A percentile compares a stretch with the other conserved stretches of the same genome.
These are phyloP conservation scores for Neopestalotiopsis clavispora DNA, from an alignment of 2,329 filamentous ascomycete species.

Conservation along the genomic window DNA sequence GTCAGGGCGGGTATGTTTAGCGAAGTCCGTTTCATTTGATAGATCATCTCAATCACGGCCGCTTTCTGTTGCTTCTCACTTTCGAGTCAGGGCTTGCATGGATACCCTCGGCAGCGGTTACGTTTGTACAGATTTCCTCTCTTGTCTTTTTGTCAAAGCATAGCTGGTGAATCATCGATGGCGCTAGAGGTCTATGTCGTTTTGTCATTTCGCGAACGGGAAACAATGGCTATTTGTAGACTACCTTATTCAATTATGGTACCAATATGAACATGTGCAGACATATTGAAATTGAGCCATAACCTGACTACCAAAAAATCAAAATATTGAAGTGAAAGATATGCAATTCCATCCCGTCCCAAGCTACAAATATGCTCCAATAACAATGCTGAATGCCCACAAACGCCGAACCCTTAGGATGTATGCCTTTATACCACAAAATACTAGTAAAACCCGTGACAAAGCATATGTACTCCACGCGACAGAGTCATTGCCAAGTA, in stretches of 20 bases:
- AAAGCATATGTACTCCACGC: background rate
- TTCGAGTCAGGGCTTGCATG: background rate
- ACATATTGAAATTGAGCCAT: background rate
- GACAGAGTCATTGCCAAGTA: background rate
- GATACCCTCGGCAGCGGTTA: background rate
- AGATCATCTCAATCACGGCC: conserved; percentile 2
- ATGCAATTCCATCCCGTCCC: no score
- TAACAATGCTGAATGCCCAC: background rate
- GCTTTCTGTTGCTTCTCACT: background rate
- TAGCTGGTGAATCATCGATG: background rate
- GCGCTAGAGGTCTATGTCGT: background rate
- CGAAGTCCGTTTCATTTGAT: conserved; percentile 68
- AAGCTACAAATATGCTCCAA: no score
- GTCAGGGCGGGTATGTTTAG: conserved; percentile 77
- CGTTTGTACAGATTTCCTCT: background rate
- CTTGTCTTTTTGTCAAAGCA: background rate
- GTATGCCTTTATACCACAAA: background rate
- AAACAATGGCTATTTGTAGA: background rate
- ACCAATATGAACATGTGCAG: conserved; percentile 7
- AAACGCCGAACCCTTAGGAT: background rate
- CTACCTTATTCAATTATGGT: conserved; percentile 10
- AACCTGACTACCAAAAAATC: background rate
- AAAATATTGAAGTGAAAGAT: background rate
- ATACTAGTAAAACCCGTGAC: background rate
- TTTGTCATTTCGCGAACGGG: background rate